These are phyloP conservation scores for Solanum ossicruentum DNA, from an alignment of 257 asterid species.

Conservation along the genomic window DNA sequence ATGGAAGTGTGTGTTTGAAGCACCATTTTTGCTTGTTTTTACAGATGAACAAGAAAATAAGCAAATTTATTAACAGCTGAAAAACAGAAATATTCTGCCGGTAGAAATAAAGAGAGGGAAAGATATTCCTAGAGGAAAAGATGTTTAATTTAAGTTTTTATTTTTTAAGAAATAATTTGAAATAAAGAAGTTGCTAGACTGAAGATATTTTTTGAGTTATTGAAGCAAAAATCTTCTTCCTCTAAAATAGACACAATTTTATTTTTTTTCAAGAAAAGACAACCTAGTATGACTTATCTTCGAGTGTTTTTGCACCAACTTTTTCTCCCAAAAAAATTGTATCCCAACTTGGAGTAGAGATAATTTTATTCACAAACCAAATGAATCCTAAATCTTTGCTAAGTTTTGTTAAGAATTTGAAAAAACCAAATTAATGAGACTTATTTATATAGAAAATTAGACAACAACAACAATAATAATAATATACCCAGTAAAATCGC, in stretches of 20 bases:
- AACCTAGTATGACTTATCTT: not conserved
- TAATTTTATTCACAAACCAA: not conserved
- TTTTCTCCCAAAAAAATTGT: not conserved
- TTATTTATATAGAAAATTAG: not conserved
- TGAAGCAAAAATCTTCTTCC: not conserved
- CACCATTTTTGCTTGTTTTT: not conserved
- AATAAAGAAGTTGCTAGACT: not conserved
- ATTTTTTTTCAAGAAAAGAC: not conserved
- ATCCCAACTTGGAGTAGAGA: no score
- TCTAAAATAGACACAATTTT: not conserved
- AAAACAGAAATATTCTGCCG: not conserved
- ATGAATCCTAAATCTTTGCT: not conserved
- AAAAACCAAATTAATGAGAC: not conserved
- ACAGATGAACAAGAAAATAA: not conserved
- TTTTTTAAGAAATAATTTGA: not conserved
- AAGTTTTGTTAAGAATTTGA: not conserved
- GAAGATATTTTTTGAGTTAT: not conserved
- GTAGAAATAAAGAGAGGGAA: not conserved
- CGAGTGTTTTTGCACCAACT: not conserved
- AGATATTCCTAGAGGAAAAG: not conserved
- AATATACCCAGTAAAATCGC: no score
- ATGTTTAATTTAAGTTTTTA: not conserved
- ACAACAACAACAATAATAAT: no score
- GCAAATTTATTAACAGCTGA: not conserved
- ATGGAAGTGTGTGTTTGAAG: slow-evolving; percentile 14